Conservation (phyloP, 192 early-diverging fungal genomes). For the Bifiguratus adelaidae region DNA sequence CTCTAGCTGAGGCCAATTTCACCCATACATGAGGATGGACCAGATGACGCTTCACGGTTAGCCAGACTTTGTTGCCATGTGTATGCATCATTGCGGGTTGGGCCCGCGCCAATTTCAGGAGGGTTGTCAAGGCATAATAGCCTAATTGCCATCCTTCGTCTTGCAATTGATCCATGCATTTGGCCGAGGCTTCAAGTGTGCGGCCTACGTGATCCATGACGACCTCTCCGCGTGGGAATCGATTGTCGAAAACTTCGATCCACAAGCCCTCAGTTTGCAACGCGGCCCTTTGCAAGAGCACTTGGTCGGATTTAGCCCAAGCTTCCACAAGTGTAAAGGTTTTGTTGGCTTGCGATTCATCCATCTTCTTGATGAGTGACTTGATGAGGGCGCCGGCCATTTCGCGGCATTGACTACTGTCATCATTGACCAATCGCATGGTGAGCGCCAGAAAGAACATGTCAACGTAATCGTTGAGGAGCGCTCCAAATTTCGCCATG, state of each 20-base stretch:
- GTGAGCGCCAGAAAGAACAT: conserved; percentile 80
- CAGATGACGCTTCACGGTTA: conserved; percentile 46
- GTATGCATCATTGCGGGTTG: conserved; percentile 41
- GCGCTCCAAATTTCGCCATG: conserved; percentile 63
- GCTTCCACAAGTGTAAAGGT: conserved; percentile 58
- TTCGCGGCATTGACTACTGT: conserved; percentile 84
- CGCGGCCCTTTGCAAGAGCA: conserved; percentile 64
- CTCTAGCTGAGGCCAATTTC: conserved; percentile 50
- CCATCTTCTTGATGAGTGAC: conserved; percentile 48
- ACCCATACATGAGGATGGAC: conserved; percentile 91
- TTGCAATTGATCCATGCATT: conserved; percentile 15
- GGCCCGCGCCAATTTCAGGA: conserved; percentile 53
- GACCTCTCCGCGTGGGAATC: conserved; percentile 35
- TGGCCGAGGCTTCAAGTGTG: conserved; percentile 27
- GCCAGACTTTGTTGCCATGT: conserved; percentile 46
- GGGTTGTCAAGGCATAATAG: conserved; percentile 73
- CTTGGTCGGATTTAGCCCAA: conserved; percentile 57
- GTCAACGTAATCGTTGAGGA: conserved; percentile 67
- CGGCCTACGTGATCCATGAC: conserved; percentile 37
- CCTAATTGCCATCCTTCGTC: conserved; percentile 71
- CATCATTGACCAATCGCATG: conserved; percentile 82
- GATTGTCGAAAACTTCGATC: conserved; percentile 64
- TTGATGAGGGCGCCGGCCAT: conserved; percentile 74
- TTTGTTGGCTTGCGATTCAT: conserved; percentile 45
- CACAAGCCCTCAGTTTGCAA: conserved; percentile 79